Evolutionary conservation across 805 yeast species (phyloP).

Genomic region (Priceomyces castillae): DNA sequence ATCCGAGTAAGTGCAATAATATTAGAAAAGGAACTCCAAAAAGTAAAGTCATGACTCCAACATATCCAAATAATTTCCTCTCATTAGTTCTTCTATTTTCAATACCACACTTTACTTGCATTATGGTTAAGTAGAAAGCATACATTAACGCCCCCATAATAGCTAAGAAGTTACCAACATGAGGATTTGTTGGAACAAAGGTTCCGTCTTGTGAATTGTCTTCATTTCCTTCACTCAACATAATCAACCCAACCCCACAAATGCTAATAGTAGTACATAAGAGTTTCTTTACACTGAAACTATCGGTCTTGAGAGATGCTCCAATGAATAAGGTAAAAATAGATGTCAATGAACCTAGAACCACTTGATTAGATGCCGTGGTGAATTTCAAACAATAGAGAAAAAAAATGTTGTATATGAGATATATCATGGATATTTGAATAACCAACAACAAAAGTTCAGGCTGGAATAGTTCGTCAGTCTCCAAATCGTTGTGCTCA

Average conservation of each 20-base stretch:
- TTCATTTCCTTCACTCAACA: slow-evolving; percentile 28
- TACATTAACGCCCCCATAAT: slow-evolving; percentile 46
- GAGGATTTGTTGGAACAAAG: slow-evolving; percentile 31
- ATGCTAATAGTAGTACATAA: slow-evolving; percentile 45
- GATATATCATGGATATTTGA: slow-evolving; percentile 43
- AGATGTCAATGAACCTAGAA: slow-evolving; percentile 50
- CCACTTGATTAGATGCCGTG: slow-evolving; percentile 52
- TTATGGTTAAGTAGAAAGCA: slow-evolving; percentile 42
- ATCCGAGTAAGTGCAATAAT: slow-evolving; percentile 32
- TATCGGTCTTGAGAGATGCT: slow-evolving; percentile 37
- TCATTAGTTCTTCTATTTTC: slow-evolving; percentile 45
- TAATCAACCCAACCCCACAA: slow-evolving; percentile 46
- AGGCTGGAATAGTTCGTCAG: slow-evolving; percentile 17
- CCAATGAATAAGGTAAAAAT: slow-evolving; percentile 50
- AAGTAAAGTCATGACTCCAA: slow-evolving; percentile 43
- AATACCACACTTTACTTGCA: slow-evolving; percentile 45
- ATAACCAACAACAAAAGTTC: slow-evolving; percentile 38
- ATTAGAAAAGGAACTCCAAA: slow-evolving; percentile 39
- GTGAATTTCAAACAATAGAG: slow-evolving; percentile 47
- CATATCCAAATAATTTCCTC: slow-evolving; percentile 44
- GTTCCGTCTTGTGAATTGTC: slow-evolving; percentile 17
- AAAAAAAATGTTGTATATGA: slow-evolving; percentile 37
- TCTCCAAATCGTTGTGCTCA: slow-evolving; percentile 5
- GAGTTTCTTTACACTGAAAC: slow-evolving; percentile 39
- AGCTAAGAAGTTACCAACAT: slow-evolving; percentile 46